A percentile compares a stretch with the other conserved stretches of the same genome.
Conservation (phyloP, 768 basidiomycete species). For the Phlebiopsis gigantea region DNA sequence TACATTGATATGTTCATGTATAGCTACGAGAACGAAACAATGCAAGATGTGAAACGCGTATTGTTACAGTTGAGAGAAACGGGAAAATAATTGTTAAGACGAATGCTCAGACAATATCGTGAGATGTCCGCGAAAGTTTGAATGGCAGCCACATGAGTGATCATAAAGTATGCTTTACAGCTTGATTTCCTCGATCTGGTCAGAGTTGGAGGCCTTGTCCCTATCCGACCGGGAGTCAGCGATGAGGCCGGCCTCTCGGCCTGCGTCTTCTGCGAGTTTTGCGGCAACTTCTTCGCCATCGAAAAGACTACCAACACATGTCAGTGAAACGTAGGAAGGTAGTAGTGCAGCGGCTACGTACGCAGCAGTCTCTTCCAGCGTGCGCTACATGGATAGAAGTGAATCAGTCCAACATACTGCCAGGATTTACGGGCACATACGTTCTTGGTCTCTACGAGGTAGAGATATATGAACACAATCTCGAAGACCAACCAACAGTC, state of each 20-base stretch:
- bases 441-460: constrained; percentile 35
- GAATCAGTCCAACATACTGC: background rate
- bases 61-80: background rate
- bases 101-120: background rate
- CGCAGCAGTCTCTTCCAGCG: constrained; percentile 31
- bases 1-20: background rate
- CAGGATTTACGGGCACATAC: constrained; percentile 11
- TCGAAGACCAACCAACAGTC: constrained; percentile 37
- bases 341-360: constrained; percentile 11
- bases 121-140: background rate
- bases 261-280: constrained; percentile 17
- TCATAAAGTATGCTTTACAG: background rate
- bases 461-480: constrained; percentile 32
- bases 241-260: constrained; percentile 13
- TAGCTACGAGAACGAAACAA: background rate
- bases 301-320: constrained; percentile 20
- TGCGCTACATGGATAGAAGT: constrained; percentile 17
- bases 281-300: constrained; percentile 26
- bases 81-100: background rate
- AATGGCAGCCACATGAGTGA: background rate
- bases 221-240: constrained; percentile 18
- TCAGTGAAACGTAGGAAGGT: background rate
- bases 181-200: constrained; percentile 19
- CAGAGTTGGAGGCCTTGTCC: constrained; percentile 20
- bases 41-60: background rate